Evolutionary conservation across 768 basidiomycete genomes (phyloP).

Genomic region (Postia placenta): DNA sequence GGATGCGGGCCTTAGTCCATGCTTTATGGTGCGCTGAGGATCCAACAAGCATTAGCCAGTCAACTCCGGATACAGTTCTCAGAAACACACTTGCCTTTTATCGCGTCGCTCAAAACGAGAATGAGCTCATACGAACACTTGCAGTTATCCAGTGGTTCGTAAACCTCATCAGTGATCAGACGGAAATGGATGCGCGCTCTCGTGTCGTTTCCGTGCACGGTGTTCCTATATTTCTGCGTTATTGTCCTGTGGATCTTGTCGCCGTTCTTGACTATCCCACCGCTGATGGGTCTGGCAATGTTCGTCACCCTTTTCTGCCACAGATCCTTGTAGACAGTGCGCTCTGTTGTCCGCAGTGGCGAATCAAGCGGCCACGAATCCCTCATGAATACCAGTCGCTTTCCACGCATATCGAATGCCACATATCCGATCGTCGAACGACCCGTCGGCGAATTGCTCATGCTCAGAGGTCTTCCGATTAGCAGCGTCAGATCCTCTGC

Average conservation of each 20-base stretch:
- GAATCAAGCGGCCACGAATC: slow-evolving; percentile 10
- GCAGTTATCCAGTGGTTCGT: background rate
- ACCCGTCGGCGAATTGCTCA: slow-evolving; percentile 1
- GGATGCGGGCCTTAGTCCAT: background rate
- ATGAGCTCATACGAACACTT: background rate
- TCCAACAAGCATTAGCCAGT: background rate
- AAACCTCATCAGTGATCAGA: slow-evolving; percentile 7
- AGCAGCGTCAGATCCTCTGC: background rate
- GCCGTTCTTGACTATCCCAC: background rate
- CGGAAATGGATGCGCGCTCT: slow-evolving; percentile 9
- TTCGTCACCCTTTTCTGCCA: background rate
- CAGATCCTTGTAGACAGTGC: slow-evolving; percentile 3
- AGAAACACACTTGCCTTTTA: background rate
- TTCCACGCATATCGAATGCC: slow-evolving; percentile 4
- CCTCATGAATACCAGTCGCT: slow-evolving; percentile 9
- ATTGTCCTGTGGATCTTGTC: slow-evolving; percentile 1
- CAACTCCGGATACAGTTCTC: background rate
- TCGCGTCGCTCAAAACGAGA: background rate
- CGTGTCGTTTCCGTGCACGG: too few relatives aligned
- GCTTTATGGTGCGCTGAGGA: background rate
- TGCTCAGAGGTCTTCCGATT: slow-evolving; percentile 3
- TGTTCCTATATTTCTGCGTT: background rate
- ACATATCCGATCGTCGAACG: slow-evolving; percentile 11
- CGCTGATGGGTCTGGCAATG: slow-evolving; percentile 1
- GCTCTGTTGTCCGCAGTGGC: background rate